Evolutionary conservation across 139 green algal species (phyloP), one percentile per base, ranked within the genome.

Genomic region (Edaphochlamys debaryana): DNA sequence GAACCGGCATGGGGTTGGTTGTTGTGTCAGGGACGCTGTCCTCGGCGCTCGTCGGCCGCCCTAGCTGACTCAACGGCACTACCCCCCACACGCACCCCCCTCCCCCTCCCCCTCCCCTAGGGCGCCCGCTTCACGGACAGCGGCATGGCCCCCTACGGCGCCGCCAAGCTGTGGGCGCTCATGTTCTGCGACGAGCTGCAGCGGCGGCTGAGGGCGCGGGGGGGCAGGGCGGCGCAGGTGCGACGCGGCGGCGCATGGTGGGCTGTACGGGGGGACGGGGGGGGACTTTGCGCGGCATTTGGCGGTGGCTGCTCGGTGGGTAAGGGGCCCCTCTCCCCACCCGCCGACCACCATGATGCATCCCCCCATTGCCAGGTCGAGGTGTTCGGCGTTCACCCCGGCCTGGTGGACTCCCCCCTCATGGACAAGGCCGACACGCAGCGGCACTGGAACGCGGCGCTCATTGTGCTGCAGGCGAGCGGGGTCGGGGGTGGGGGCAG

Each of bases 111-210:
- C 32, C 34, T 19, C 5, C 42, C 15, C 52, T 68, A 79, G 74
- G 82, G 82, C 27, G 54, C 72, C n/a, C 72, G 84, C 52, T 87
- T 84, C 74, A 71, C 54, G 22, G 75, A 87, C 82, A 79, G 63
- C 37, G 82, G 82, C n/a, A 66, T 88, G 75, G 6, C 34, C 13
- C 38, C 76, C n/a, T 88, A 88, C 60, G 83, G 58, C 41, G 48
- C 4, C 42, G 32, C 58, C 67, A 88, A 88, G 83, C 60, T 84
- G 58, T 76, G 52, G 54, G 60, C 66, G 34, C 67, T 88, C n/a
- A 84, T 88, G 75, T 84, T 84, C 34, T 56, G 27, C 0, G 52
- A 76, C 3, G 83, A 88, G 68, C 75, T 88, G 75, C 56, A 62
- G 69, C 34, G 41, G 4, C 60, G 80, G 29, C 54, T 86, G 69